Percentiles rank a stretch among this genome's conserved stretches.
Evolutionary conservation across 305 asterid species (phyloP).

Genomic region (Solanum hybrid): DNA sequence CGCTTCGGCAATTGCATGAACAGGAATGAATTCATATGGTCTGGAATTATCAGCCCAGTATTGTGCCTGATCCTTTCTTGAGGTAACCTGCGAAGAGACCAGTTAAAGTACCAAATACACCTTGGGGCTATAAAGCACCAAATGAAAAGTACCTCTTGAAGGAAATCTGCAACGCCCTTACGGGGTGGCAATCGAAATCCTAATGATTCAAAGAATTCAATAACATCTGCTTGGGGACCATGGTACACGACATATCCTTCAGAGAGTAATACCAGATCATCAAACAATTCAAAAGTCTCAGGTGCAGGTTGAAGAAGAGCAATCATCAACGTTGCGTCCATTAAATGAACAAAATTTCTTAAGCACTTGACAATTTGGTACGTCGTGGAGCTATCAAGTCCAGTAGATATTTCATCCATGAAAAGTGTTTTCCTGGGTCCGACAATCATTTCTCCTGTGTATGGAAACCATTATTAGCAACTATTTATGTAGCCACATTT

Average conservation of each 20-base stretch:
- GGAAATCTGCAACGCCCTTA: conserved; percentile 80
- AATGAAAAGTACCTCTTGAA: conserved; percentile 61
- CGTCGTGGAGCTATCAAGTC: conserved; percentile 90
- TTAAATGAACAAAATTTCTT: conserved; percentile 70
- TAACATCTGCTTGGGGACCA: conserved; percentile 64
- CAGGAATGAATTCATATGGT: conserved; percentile 65
- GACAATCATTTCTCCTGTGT: conserved; percentile 85
- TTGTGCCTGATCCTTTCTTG: conserved; percentile 80
- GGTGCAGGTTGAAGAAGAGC: conserved; percentile 97
- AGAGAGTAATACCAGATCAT: conserved; percentile 68
- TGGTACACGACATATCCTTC: conserved; percentile 76
- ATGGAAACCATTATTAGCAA: neutral
- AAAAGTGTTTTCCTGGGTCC: conserved; percentile 87
- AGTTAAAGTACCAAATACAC: conserved; percentile 3
- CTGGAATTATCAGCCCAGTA: conserved; percentile 76
- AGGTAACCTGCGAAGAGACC: conserved; percentile 47
- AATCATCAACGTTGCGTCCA: conserved; percentile 84
- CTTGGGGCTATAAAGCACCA: neutral
- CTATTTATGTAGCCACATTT: neutral
- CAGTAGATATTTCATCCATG: conserved; percentile 96
- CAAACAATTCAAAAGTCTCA: conserved; percentile 83
- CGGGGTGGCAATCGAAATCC: conserved; percentile 87
- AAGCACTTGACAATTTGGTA: conserved; percentile 80
- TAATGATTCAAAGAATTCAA: conserved; percentile 65
- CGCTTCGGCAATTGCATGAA: conserved; percentile 59